Conservation (phyloP, 2,329 filamentous ascomycete genomes). For the Zymoseptoria brevis region DNA sequence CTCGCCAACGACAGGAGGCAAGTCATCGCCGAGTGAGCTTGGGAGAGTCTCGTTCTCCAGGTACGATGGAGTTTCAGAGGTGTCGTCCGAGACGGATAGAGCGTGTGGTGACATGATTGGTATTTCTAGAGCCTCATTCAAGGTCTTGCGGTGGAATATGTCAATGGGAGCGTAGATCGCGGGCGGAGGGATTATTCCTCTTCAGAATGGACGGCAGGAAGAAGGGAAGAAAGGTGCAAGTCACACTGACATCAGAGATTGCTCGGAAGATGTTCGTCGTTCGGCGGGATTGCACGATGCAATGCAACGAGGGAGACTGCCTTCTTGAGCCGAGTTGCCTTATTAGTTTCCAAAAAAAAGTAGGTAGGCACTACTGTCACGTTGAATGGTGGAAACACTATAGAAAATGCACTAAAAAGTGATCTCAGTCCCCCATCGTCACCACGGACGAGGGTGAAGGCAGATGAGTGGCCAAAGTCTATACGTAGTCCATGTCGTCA, state of each 20-base stretch:
- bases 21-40: slow-evolving; percentile 9
- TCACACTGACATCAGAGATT: not conserved
- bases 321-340: not conserved
- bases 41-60: slow-evolving; percentile 5
- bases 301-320: not conserved
- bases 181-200: not conserved
- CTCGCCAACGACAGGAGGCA: slow-evolving; percentile 8
- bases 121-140: not conserved
- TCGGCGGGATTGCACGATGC: not conserved
- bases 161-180: not conserved
- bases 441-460: not conserved
- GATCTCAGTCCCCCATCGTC: not conserved
- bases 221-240: not conserved
- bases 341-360: not conserved
- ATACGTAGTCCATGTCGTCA: not conserved
- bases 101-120: slow-evolving; percentile 18
- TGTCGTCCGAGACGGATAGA: slow-evolving; percentile 4
- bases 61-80: not conserved
- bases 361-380: not conserved
- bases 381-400: not conserved
- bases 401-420: not conserved
- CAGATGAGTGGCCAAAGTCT: not conserved
- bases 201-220: not conserved
- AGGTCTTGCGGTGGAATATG: not conserved
- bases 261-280: not conserved